These are phyloP conservation scores for Umbelopsis isabellina DNA, from an alignment of 192 early-diverging fungal genomes.

Conservation along the genomic window DNA sequence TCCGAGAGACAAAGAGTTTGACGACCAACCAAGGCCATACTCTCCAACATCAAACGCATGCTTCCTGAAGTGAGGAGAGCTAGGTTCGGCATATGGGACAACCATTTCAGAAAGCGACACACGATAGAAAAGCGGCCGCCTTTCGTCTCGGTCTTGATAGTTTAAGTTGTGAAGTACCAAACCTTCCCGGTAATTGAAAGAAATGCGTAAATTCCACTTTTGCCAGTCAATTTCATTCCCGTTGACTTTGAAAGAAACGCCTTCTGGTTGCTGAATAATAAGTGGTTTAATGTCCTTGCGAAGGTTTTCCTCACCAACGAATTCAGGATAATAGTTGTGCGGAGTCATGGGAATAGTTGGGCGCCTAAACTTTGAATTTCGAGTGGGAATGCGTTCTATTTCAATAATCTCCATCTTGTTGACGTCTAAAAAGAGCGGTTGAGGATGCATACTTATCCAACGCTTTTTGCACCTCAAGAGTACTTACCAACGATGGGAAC, in stretches of 20 bases:
- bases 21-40: constrained; percentile 44
- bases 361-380: constrained; percentile 36
- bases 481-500: constrained; percentile 42
- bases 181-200: constrained; percentile 47
- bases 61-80: constrained; percentile 37
- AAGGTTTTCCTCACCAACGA: constrained; percentile 38
- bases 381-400: constrained; percentile 39
- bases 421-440: constrained; percentile 22
- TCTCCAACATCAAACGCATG: constrained; percentile 50
- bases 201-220: constrained; percentile 46
- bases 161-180: constrained; percentile 43
- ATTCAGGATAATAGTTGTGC: constrained; percentile 45
- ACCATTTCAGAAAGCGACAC: constrained; percentile 46
- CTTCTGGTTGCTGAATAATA: constrained; percentile 40
- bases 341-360: constrained; percentile 39
- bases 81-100: constrained; percentile 44
- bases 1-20: constrained; percentile 40
- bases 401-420: constrained; percentile 38
- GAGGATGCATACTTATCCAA: neutral
- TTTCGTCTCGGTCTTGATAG: constrained; percentile 42
- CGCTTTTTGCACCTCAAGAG: neutral
- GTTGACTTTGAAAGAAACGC: constrained; percentile 42
- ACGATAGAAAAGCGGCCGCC: constrained; percentile 43
- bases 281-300: constrained; percentile 44
- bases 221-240: constrained; percentile 46